Evolutionary conservation across 2,329 filamentous ascomycete species (phyloP).

Genomic region (Calonectria montana): DNA sequence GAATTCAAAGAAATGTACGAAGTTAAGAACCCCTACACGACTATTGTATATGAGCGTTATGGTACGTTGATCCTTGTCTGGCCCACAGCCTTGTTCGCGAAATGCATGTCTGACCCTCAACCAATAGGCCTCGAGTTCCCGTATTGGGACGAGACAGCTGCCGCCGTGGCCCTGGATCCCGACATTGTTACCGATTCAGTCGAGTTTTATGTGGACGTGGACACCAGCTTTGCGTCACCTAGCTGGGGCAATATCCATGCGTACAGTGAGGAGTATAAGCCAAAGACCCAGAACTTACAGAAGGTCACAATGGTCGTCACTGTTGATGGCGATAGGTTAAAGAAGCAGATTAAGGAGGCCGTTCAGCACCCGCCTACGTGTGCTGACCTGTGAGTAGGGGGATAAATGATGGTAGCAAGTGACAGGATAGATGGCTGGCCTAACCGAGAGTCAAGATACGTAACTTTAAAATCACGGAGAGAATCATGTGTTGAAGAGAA

Average conservation of each 20-base stretch:
- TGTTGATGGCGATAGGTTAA: neutral
- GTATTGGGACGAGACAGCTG: neutral
- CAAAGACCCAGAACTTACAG: neutral
- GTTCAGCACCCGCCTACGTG: neutral
- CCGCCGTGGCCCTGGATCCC: neutral
- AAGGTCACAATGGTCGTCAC: slow-evolving; percentile 3
- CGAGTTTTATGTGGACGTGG: neutral
- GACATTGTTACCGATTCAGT: neutral
- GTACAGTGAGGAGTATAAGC: neutral
- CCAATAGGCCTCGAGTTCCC: neutral
- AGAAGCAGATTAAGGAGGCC: neutral
- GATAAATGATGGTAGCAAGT: neutral
- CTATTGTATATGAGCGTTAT: neutral
- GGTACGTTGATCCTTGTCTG: neutral
- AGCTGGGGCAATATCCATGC: neutral
- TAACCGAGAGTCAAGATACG: neutral
- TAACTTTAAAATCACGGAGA: neutral
- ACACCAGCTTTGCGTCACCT: neutral
- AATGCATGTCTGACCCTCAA: neutral
- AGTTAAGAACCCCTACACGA: neutral
- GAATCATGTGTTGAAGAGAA: slow-evolving; percentile 28
- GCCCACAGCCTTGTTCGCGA: neutral
- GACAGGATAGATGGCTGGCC: neutral
- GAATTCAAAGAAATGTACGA: neutral
- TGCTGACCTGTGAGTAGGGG: neutral